These are phyloP conservation scores for Acanthamoeba sp. DNA, from an alignment of 208 protist genomes.

Conservation along the genomic window DNA sequence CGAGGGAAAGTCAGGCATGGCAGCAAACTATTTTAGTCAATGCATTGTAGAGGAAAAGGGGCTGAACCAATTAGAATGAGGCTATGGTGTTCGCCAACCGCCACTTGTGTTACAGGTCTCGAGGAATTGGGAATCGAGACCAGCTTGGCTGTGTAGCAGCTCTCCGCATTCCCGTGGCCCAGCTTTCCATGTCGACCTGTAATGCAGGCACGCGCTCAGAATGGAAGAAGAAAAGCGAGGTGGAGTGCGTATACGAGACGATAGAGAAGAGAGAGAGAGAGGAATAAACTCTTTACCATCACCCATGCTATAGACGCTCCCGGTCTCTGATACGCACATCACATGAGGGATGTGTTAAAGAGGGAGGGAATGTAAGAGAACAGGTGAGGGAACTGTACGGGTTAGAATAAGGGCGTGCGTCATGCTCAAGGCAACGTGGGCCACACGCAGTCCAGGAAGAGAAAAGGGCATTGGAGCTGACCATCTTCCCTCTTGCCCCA, in stretches of 20 bases:
- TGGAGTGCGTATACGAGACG: neutral
- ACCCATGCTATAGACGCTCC: neutral
- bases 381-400: neutral
- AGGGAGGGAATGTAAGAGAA: neutral
- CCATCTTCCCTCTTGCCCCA: neutral
- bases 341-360: neutral
- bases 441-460: neutral
- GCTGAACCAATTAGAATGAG: neutral
- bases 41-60: neutral
- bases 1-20: neutral
- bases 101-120: neutral
- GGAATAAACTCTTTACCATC: neutral
- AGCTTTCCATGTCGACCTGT: neutral
- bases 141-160: neutral
- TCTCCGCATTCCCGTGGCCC: neutral
- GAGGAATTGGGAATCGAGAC: neutral
- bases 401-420: neutral
- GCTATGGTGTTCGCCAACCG: conserved; percentile 8
- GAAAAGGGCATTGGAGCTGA: neutral
- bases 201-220: too few species aligned
- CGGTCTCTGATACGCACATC: neutral
- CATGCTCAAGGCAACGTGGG: neutral
- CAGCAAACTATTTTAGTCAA: too few species aligned
- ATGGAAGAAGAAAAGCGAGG: neutral
- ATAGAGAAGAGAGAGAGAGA: neutral